A percentile compares a stretch with the other conserved stretches of the same genome.
Evolutionary conservation across 2,329 filamentous ascomycete genomes (phyloP).

Genomic region (Neopestalotiopsis rosae): DNA sequence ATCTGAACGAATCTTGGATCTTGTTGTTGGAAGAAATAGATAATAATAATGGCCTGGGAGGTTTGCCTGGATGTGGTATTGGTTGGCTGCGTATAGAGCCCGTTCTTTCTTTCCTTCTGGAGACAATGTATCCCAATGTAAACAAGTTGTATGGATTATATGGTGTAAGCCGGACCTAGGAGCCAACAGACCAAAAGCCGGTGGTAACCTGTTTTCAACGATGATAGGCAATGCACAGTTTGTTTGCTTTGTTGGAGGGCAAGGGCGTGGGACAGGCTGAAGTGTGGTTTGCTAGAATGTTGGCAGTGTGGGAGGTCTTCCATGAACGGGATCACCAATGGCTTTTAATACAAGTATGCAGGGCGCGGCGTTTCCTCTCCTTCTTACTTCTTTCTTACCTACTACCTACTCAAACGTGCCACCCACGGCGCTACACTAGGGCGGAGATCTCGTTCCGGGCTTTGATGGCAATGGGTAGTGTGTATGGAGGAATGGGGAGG

Average conservation of each 20-base stretch:
- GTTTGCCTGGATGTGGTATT: not conserved
- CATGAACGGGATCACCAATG: constrained; percentile 18
- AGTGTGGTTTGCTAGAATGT: not conserved
- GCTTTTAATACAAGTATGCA: constrained; percentile 18
- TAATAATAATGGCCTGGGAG: not conserved
- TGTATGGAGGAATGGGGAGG: not conserved
- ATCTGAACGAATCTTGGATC: not conserved
- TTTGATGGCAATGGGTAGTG: not conserved
- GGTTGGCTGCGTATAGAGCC: not conserved
- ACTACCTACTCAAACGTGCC: constrained; percentile 14
- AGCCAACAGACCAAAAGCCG: not conserved
- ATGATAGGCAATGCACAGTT: constrained; percentile 5
- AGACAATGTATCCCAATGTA: not conserved
- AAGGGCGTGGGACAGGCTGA: constrained; percentile 7
- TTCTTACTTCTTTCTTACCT: constrained; percentile 13
- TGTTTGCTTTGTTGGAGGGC: not conserved
- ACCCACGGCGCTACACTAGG: constrained; percentile 14
- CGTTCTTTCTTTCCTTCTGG: not conserved
- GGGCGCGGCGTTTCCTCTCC: not conserved
- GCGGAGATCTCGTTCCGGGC: constrained; percentile 12
- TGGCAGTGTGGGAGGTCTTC: not conserved
- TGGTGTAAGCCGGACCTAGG: not conserved
- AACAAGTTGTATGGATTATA: not conserved
- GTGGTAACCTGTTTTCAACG: not conserved
- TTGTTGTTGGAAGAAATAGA: not conserved